Evolutionary conservation across 306 rosid species (phyloP).

Genomic region (Rosa lucieae): DNA sequence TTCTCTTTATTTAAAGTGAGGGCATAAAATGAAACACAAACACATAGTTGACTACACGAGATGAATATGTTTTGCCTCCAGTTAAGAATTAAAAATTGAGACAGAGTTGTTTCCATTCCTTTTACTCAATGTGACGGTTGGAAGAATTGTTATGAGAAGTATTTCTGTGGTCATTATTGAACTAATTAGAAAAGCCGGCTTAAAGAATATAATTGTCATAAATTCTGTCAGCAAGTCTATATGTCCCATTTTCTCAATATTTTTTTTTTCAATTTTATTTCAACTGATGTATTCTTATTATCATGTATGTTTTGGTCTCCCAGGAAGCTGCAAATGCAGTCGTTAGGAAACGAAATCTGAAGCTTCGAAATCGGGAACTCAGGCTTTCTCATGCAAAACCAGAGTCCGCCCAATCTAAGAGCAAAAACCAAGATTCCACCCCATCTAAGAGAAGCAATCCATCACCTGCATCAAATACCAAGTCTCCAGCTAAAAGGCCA

Average conservation of each 20-base stretch:
- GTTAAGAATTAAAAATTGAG: neutral
- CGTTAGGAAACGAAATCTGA: conserved; percentile 54
- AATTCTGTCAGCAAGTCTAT: neutral
- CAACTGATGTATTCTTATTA: neutral
- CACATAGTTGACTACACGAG: neutral
- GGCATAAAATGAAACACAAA: neutral
- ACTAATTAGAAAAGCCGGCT: no score
- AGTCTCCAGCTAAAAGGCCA: conserved; percentile 47
- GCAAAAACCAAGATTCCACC: conserved; percentile 45
- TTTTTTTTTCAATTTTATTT: neutral
- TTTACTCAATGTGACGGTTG: no score
- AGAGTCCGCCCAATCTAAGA: conserved; percentile 51
- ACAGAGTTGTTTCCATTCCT: neutral
- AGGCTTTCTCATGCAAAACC: conserved; percentile 60
- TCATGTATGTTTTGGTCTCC: neutral
- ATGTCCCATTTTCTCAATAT: neutral
- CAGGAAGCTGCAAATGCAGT: conserved; percentile 81
- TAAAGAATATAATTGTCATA: neutral
- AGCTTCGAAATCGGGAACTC: conserved; percentile 70
- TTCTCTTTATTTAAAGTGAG: neutral
- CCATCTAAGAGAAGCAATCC: conserved; percentile 56
- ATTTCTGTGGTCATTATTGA: neutral
- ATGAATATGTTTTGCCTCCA: neutral
- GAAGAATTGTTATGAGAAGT: neutral
- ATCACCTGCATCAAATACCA: conserved; percentile 27